phyloP scores from a whole-genome alignment of 192 early-diverging fungal genomes.

The Coemansia erecta region DNA sequence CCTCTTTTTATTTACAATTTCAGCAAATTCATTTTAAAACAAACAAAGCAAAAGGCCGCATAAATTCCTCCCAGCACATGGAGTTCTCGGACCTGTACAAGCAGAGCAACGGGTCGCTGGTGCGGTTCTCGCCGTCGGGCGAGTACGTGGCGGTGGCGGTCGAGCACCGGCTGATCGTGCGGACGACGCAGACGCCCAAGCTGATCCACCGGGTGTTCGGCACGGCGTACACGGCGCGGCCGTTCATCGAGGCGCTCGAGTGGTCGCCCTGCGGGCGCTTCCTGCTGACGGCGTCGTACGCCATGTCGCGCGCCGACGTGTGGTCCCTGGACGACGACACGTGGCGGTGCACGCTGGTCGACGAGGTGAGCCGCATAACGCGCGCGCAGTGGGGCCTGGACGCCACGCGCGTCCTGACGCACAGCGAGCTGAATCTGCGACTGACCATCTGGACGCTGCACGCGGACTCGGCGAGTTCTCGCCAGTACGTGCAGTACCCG shows the following conservation, averaged over 20 bases:
- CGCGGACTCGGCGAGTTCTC: no score
- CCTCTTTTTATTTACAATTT: constrained; percentile 6
- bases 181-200: constrained; percentile 42
- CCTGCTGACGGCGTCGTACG: constrained; percentile 42
- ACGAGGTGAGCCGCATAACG: constrained; percentile 31
- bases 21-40: neutral
- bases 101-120: constrained; percentile 42
- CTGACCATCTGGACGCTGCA: constrained; percentile 46
- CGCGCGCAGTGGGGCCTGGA: constrained; percentile 37
- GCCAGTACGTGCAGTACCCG: constrained; percentile 43
- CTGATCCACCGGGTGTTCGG: constrained; percentile 38
- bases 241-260: constrained; percentile 40
- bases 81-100: constrained; percentile 53
- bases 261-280: constrained; percentile 41
- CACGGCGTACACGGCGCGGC: constrained; percentile 25
- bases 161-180: constrained; percentile 50
- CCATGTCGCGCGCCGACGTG: constrained; percentile 39
- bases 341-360: constrained; percentile 41
- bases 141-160: constrained; percentile 39
- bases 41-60: neutral
- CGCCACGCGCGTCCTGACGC: constrained; percentile 38
- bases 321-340: constrained; percentile 44
- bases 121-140: constrained; percentile 44
- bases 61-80: no score
- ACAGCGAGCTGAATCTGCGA: constrained; percentile 49